Conservation (phyloP, 176 grass and related monocot genomes). For the Miscanthus lutarioriparius region DNA sequence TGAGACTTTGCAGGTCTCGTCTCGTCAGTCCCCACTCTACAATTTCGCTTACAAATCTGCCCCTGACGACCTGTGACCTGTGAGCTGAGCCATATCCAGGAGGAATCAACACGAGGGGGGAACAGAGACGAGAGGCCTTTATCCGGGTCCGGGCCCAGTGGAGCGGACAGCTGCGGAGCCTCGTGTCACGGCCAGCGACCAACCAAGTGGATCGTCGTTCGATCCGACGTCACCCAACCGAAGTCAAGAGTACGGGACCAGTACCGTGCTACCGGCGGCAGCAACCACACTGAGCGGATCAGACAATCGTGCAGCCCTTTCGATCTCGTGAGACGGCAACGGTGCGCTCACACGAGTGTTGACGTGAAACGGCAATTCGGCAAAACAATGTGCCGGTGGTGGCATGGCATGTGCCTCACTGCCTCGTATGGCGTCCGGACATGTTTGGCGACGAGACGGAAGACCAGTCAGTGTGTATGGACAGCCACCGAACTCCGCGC, state of each 20-base stretch:
- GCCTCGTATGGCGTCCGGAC: neutral
- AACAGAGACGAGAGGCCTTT: neutral
- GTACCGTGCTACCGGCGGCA: neutral
- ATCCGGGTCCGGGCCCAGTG: neutral
- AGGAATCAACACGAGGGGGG: constrained; percentile 25
- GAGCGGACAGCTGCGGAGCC: neutral
- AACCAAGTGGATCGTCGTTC: neutral
- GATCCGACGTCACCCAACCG: neutral
- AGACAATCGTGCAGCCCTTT: too few species aligned
- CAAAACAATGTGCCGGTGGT: neutral
- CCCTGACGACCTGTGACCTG: neutral
- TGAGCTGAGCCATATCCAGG: neutral
- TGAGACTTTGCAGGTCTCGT: neutral
- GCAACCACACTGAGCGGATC: too few species aligned
- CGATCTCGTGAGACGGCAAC: too few species aligned
- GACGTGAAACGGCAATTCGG: neutral
- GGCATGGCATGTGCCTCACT: neutral
- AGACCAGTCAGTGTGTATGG: neutral
- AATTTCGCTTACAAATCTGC: neutral
- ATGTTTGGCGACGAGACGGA: neutral
- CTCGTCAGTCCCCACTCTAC: neutral
- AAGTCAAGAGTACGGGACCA: neutral
- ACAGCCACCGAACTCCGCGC: neutral
- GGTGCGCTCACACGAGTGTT: neutral
- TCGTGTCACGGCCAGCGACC: neutral